Evolutionary conservation across 108 stramenopile genomes (phyloP).

Genomic region (Cylindrotheca closterium): DNA sequence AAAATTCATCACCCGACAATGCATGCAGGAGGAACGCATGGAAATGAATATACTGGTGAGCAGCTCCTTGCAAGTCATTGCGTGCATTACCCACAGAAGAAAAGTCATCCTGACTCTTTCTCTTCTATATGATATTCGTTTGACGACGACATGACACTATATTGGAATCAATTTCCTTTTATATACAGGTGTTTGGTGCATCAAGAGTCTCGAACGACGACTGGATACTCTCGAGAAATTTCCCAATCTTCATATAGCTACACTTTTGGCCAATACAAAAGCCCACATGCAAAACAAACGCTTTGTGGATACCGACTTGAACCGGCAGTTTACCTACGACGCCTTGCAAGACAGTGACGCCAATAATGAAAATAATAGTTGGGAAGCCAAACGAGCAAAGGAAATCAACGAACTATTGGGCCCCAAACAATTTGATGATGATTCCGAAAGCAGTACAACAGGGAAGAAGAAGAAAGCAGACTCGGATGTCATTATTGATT

Average conservation of each 20-base stretch:
- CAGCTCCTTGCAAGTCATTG: too few species aligned
- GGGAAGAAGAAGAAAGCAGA: too few species aligned
- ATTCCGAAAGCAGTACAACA: conserved; percentile 15
- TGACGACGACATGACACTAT: too few species aligned
- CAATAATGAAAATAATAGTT: conserved; percentile 8
- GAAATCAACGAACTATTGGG: conserved; percentile 75
- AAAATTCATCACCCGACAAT: too few species aligned
- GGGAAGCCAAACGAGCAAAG: conserved; percentile 60
- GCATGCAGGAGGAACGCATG: too few species aligned
- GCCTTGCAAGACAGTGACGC: conserved; percentile 18
- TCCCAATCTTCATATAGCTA: conserved; percentile 22
- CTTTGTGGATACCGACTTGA: conserved; percentile 76
- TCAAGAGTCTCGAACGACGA: background rate
- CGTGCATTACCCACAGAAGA: too few species aligned
- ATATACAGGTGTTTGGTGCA: conserved; percentile 1
- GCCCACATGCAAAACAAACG: conserved; percentile 74
- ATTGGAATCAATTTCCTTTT: too few species aligned
- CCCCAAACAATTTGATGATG: conserved; percentile 48
- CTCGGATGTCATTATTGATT: conserved; percentile 71
- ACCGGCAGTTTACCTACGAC: conserved; percentile 70
- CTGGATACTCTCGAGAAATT: background rate
- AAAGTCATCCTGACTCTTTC: too few species aligned
- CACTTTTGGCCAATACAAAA: conserved; percentile 72
- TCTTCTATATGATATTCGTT: too few species aligned
- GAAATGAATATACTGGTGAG: too few species aligned